These are phyloP conservation scores for Cyberlindnera petersonii DNA, from an alignment of 805 yeast genomes.

Conservation along the genomic window DNA sequence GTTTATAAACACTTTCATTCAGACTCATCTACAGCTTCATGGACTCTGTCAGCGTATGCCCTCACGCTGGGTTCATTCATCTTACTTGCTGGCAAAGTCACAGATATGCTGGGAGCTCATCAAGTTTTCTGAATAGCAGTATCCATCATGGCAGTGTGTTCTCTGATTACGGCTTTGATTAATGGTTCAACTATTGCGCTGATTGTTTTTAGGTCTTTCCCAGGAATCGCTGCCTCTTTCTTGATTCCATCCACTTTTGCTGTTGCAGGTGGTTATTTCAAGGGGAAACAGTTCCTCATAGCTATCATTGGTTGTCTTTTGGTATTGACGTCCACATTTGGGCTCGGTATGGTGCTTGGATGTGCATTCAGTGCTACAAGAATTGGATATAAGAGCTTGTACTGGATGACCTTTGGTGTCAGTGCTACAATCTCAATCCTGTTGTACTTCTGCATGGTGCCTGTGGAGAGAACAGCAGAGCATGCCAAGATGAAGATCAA, in stretches of 20 bases:
- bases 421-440: constrained; percentile 15
- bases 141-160: too few relatives aligned
- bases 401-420: constrained; percentile 36
- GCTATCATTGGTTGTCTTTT: constrained; percentile 29
- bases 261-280: constrained; percentile 30
- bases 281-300: constrained; percentile 26
- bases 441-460: constrained; percentile 29
- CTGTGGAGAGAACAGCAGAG: constrained; percentile 27
- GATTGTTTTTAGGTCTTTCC: constrained; percentile 42
- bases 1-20: constrained; percentile 6
- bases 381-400: constrained; percentile 38
- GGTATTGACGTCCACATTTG: constrained; percentile 30
- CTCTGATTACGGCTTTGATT: constrained; percentile 20
- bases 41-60: constrained; percentile 43
- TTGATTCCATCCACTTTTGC: constrained; percentile 37
- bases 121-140: too few relatives aligned
- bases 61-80: constrained; percentile 43
- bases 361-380: constrained; percentile 39
- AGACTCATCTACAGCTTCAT: constrained; percentile 31
- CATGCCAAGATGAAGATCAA: constrained; percentile 12
- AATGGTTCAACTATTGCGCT: constrained; percentile 34
- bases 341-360: constrained; percentile 39
- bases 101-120: constrained; percentile 40
- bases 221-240: constrained; percentile 41
- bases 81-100: constrained; percentile 38